Conservation (phyloP, 2,329 filamentous ascomycete species). For the Esteya vermicola region DNA sequence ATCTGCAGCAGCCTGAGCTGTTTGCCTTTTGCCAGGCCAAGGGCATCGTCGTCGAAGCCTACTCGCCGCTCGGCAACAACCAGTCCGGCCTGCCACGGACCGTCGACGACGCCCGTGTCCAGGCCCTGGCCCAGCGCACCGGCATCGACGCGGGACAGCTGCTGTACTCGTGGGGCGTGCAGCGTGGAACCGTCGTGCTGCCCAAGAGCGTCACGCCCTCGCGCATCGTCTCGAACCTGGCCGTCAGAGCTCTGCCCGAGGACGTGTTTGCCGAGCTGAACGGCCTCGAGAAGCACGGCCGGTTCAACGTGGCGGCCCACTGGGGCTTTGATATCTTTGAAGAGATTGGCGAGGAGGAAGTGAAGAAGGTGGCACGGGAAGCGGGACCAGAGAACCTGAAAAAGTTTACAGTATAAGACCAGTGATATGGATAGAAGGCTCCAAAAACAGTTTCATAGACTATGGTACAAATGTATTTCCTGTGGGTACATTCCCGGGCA, state of each 20-base stretch:
- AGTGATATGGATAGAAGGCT: too few relatives aligned
- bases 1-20: slow-evolving; percentile 46
- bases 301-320: slow-evolving; percentile 25
- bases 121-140: slow-evolving; percentile 25
- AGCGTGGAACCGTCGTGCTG: slow-evolving; percentile 36
- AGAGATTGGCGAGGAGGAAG: slow-evolving; percentile 22
- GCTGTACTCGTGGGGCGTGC: slow-evolving; percentile 38
- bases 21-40: slow-evolving; percentile 41
- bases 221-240: slow-evolving; percentile 32
- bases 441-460: too few relatives aligned
- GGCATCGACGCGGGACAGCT: slow-evolving; percentile 30
- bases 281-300: slow-evolving; percentile 24
- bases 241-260: slow-evolving; percentile 9
- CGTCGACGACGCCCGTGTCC: slow-evolving; percentile 27
- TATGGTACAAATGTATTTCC: too few relatives aligned
- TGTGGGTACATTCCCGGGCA: too few relatives aligned
- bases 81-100: slow-evolving; percentile 23
- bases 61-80: slow-evolving; percentile 48
- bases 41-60: slow-evolving; percentile 44
- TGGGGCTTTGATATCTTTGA: slow-evolving; percentile 32
- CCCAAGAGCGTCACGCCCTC: slow-evolving; percentile 39
- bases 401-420: slow-evolving; percentile 19
- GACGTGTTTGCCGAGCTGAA: slow-evolving; percentile 22
- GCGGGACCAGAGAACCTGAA: slow-evolving; percentile 20
- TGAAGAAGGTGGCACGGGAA: slow-evolving; percentile 19